phyloP scores from a whole-genome alignment of 2,329 filamentous ascomycete genomes.

The Fusarium sp. region DNA sequence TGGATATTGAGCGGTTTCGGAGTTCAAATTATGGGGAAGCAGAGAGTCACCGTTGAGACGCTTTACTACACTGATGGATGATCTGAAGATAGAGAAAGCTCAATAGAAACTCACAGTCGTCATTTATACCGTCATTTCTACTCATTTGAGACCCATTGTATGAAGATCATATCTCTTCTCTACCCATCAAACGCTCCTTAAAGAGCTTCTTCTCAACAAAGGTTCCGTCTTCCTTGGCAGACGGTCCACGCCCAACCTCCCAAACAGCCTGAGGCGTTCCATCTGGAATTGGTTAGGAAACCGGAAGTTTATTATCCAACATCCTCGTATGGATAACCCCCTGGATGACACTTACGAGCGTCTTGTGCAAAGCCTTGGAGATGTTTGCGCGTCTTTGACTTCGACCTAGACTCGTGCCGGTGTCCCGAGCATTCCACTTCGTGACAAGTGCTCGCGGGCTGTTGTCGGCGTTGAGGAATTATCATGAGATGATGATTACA shows the following conservation, averaged over 20 bases:
- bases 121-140: neutral
- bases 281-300: neutral
- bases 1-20: neutral
- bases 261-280: neutral
- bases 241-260: neutral
- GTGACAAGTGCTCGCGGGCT: neutral
- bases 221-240: neutral
- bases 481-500: neutral
- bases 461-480: neutral
- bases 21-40: neutral
- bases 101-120: neutral
- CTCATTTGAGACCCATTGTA: neutral
- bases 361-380: neutral
- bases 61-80: neutral
- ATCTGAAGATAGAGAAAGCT: neutral
- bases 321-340: neutral
- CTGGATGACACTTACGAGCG: neutral
- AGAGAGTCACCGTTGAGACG: neutral
- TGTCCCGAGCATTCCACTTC: neutral
- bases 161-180: neutral
- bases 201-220: neutral
- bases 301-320: neutral
- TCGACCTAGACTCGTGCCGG: neutral
- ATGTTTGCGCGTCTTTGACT: neutral
- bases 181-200: neutral